phyloP scores from a whole-genome alignment of 1,139 yeast species.

The Protomyces arabidopsidicola region DNA sequence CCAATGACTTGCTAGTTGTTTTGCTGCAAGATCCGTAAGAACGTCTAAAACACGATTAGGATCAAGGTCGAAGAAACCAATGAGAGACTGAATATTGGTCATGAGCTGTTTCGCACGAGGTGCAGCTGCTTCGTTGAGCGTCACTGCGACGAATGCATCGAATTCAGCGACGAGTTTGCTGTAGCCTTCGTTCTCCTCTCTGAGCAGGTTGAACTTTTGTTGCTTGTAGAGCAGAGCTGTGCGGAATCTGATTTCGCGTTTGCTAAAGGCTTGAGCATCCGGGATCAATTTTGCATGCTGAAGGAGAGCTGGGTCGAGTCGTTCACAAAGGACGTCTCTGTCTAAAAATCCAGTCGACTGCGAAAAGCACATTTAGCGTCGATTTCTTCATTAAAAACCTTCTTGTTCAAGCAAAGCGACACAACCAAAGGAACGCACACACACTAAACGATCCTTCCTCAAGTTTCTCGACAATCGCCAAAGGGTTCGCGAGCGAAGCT shows the following conservation, averaged over 20 bases:
- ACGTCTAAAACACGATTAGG: constrained; percentile 67
- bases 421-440: no score
- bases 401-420: no score
- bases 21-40: constrained; percentile 47
- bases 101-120: constrained; percentile 47
- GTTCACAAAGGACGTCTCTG: not conserved
- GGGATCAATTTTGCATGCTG: constrained; percentile 5
- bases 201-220: constrained; percentile 65
- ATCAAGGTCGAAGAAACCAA: constrained; percentile 76
- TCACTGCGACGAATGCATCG: constrained; percentile 33
- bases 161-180: constrained; percentile 59
- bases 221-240: constrained; percentile 55
- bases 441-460: no score
- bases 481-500: no score
- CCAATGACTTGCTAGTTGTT: constrained; percentile 5
- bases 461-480: no score
- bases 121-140: constrained; percentile 34
- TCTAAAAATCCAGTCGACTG: not conserved
- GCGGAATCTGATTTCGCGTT: constrained; percentile 47
- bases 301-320: constrained; percentile 16
- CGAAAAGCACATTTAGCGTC: no score
- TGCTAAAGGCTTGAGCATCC: constrained; percentile 36
- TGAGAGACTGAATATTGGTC: constrained; percentile 53
- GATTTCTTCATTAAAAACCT: no score
- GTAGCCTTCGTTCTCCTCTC: constrained; percentile 79